A percentile compares a stretch with the other conserved stretches of the same genome.
These are phyloP conservation scores for Dalbergia cultrata DNA, from an alignment of 306 rosid species.

Conservation along the genomic window DNA sequence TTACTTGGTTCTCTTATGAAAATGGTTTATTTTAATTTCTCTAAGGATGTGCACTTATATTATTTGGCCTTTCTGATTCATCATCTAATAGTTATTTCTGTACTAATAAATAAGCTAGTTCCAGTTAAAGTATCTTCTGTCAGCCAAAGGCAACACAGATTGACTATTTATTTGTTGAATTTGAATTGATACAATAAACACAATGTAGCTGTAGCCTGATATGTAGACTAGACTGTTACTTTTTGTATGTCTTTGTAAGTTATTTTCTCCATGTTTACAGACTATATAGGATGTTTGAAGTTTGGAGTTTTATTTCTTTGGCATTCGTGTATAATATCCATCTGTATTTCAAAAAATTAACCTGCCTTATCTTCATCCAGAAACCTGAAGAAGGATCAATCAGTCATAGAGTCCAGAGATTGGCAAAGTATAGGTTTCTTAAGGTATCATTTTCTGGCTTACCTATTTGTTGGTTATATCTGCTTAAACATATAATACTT, in stretches of 20 bases:
- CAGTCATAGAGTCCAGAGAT: conserved; percentile 91
- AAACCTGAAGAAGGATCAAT: conserved; percentile 99
- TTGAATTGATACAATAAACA: not conserved
- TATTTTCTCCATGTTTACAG: not conserved
- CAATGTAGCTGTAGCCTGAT: conserved; percentile 20
- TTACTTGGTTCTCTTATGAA: not conserved
- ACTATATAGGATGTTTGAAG: conserved; percentile 27
- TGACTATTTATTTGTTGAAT: not conserved
- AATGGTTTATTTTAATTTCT: too few relatives aligned
- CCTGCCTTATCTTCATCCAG: conserved; percentile 54
- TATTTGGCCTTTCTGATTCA: too few relatives aligned
- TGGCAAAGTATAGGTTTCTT: conserved; percentile 90
- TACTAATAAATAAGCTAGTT: too few relatives aligned
- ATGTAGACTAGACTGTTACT: conserved; percentile 8
- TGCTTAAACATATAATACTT: conserved; percentile 32
- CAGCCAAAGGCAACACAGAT: too few relatives aligned
- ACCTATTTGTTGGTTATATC: conserved; percentile 29
- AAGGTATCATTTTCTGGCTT: conserved; percentile 59
- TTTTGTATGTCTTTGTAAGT: conserved; percentile 22
- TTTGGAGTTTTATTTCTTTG: conserved; percentile 38
- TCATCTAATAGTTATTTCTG: too few relatives aligned
- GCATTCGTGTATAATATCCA: conserved; percentile 22
- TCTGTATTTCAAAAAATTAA: conserved; percentile 26
- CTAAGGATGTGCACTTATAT: too few relatives aligned
- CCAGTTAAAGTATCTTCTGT: too few relatives aligned